A percentile compares a stretch with the other conserved stretches of the same genome.
These are phyloP conservation scores for Stenogyne calaminthoides DNA, from an alignment of 305 asterid genomes.

Conservation along the genomic window DNA sequence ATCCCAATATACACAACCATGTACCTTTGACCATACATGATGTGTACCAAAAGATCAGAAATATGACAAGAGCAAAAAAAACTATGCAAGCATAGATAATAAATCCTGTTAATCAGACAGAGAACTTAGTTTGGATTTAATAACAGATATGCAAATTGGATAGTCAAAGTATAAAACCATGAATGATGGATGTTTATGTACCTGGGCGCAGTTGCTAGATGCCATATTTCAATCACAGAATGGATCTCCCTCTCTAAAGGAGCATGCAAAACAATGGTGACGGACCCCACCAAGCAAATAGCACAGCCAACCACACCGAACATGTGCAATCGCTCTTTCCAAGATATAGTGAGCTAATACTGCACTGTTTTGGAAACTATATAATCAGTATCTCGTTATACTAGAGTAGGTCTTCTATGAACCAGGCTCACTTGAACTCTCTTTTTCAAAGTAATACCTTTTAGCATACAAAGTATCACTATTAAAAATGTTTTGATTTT, in stretches of 20 bases:
- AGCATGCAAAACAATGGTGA: constrained; percentile 76
- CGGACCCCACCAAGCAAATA: constrained; percentile 81
- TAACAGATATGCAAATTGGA: not conserved
- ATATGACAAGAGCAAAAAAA: constrained; percentile 34
- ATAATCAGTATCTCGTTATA: constrained; percentile 18
- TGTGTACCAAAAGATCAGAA: constrained; percentile 50
- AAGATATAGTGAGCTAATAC: constrained; percentile 73
- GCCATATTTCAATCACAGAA: constrained; percentile 81
- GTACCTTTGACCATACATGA: constrained; percentile 76
- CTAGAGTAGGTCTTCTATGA: no score
- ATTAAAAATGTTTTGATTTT: no score
- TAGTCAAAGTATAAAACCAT: not conserved
- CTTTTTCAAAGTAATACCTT: no score
- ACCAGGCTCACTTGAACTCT: no score
- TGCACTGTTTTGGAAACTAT: constrained; percentile 59
- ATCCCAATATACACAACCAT: constrained; percentile 87
- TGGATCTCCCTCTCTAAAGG: constrained; percentile 70
- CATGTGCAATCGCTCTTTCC: constrained; percentile 60
- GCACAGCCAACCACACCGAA: constrained; percentile 87
- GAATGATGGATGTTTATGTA: constrained; percentile 17
- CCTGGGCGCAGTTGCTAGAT: constrained; percentile 80
- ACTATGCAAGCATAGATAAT: constrained; percentile 47
- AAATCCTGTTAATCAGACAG: constrained; percentile 53
- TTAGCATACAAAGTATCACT: no score
- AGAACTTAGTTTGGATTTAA: not conserved